These are phyloP conservation scores for Neonothopanus nambi DNA, from an alignment of 1,284 basidiomycete genomes.

Conservation along the genomic window DNA sequence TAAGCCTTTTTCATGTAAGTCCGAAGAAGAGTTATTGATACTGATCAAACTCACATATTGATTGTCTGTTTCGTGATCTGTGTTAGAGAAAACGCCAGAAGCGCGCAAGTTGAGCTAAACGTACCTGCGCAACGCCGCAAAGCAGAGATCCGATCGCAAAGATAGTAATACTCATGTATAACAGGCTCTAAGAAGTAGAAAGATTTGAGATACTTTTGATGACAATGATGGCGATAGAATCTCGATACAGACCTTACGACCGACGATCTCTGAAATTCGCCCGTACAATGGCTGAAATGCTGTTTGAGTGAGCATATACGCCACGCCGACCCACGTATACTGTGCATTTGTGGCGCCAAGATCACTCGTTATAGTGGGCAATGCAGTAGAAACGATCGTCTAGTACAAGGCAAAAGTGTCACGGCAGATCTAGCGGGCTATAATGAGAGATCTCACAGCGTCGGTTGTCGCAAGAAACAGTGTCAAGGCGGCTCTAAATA, in stretches of 20 bases:
- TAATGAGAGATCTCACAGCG: conserved; percentile 49
- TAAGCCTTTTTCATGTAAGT: conserved; percentile 35
- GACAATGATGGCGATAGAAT: conserved; percentile 1
- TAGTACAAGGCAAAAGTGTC: conserved; percentile 31
- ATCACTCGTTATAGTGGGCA: conserved; percentile 74
- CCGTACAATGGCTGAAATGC: conserved; percentile 81
- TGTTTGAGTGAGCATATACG: conserved; percentile 82
- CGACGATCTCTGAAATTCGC: conserved; percentile 72
- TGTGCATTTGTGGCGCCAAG: conserved; percentile 63
- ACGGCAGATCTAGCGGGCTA: conserved; percentile 9
- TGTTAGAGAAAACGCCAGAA: conserved; percentile 2
- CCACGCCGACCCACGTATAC: conserved; percentile 83
- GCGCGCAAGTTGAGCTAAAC: conserved; percentile 21
- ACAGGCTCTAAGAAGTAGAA: conserved; percentile 45
- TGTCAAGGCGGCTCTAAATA: conserved; percentile 64
- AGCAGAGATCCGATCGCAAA: conserved; percentile 72
- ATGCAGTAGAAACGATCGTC: conserved; percentile 80
- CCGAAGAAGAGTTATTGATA: not conserved
- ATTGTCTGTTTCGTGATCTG: conserved; percentile 48
- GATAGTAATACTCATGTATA: conserved; percentile 68
- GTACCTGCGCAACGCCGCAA: conserved; percentile 68
- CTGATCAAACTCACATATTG: conserved; percentile 34
- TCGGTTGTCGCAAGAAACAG: conserved; percentile 82
- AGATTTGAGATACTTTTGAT: not conserved
- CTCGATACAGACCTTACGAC: conserved; percentile 57